Conservation (phyloP, 371 early-diverging fungal genomes). For the Syncephalastrum monosporum region DNA sequence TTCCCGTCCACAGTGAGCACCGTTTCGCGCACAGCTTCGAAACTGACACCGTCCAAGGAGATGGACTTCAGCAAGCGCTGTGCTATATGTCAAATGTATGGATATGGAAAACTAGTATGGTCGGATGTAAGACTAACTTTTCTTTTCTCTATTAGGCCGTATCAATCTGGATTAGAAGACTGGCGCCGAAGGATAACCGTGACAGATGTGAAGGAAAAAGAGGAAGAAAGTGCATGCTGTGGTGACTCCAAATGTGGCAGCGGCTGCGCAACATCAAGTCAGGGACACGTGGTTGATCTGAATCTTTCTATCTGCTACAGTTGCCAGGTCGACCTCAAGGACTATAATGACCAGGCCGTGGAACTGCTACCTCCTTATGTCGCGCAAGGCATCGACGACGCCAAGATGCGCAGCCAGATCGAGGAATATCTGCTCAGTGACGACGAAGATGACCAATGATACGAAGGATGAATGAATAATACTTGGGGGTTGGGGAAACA, state of each 20-base stretch:
- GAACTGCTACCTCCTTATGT: slow-evolving; percentile 25
- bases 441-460: slow-evolving; percentile 28
- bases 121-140: neutral
- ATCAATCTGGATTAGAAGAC: slow-evolving; percentile 43
- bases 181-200: slow-evolving; percentile 62
- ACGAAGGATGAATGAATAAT: neutral
- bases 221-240: slow-evolving; percentile 6
- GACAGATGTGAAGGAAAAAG: slow-evolving; percentile 20
- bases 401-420: slow-evolving; percentile 50
- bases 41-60: slow-evolving; percentile 56
- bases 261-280: slow-evolving; percentile 10
- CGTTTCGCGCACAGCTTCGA: slow-evolving; percentile 80
- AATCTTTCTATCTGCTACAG: slow-evolving; percentile 55
- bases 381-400: slow-evolving; percentile 23
- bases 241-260: slow-evolving; percentile 23
- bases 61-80: slow-evolving; percentile 44
- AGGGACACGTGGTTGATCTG: slow-evolving; percentile 26
- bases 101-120: neutral
- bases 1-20: slow-evolving; percentile 89
- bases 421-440: slow-evolving; percentile 55
- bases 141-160: slow-evolving; percentile 34
- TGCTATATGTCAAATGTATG: slow-evolving; percentile 59
- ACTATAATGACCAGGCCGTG: slow-evolving; percentile 27
- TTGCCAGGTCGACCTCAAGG: slow-evolving; percentile 58
- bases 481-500: neutral